phyloP scores from a whole-genome alignment of 257 asterid genomes.

The Przewalskia tangutica region DNA sequence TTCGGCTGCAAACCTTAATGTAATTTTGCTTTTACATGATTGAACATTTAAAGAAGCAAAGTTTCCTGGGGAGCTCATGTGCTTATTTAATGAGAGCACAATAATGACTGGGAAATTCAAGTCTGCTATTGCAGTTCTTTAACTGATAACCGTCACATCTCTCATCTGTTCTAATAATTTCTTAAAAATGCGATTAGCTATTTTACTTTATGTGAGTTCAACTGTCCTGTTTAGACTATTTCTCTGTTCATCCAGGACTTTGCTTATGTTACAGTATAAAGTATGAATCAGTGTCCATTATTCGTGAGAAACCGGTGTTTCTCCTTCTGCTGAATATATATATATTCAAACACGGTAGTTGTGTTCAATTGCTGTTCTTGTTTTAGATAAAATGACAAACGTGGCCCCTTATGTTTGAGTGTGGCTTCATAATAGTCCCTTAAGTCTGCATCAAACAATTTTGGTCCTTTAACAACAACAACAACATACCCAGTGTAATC shows the following conservation, averaged over 20 bases:
- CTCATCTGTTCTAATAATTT: background rate
- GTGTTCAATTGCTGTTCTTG: background rate
- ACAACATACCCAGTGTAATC: no score
- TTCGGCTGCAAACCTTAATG: background rate
- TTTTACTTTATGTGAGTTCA: background rate
- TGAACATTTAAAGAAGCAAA: background rate
- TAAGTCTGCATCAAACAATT: no score
- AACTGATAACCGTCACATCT: background rate
- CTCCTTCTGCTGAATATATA: background rate
- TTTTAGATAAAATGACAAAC: background rate
- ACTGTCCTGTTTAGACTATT: no score
- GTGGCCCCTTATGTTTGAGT: no score
- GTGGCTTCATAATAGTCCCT: no score
- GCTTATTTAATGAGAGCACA: background rate
- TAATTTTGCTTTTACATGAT: background rate
- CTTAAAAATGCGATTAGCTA: background rate
- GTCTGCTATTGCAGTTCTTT: background rate
- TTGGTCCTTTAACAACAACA: no score
- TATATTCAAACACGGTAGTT: background rate
- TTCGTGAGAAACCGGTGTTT: background rate
- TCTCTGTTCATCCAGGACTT: no score
- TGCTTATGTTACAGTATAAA: background rate
- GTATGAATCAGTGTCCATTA: background rate
- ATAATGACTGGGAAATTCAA: background rate
- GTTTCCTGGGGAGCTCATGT: background rate